Evolutionary conservation across 129 eudicot genomes (phyloP), one percentile per base, ranked within the genome.

Genomic region (Tagetes patula): DNA sequence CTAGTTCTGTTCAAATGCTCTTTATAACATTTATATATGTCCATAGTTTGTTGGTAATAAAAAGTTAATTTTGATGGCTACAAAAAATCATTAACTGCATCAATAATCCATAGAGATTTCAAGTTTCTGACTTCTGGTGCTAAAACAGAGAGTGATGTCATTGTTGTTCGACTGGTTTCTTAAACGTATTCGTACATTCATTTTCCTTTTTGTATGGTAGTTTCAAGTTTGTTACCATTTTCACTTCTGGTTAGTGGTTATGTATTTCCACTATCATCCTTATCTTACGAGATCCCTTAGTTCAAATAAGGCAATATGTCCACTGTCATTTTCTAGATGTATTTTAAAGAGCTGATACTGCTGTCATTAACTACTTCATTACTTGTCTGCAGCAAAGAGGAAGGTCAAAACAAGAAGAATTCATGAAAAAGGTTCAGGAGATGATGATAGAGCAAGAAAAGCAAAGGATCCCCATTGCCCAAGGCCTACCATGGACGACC

Each of bases 401-500:
- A 79, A 88, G 70, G 65, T 66, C 82, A 37, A 94, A 94, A 67
- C 91, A 94, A 79, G 97, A 94, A 84, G 97, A 90, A 67, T 86
- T 94, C 70, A 50, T 83, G 53, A 94, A 88, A 71, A 94, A 90
- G 75, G 75, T 94, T 59, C 87, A 90, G 63, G 89, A 94, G 56
- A 83, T 81, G 89, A 73, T 81, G 79, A 83, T 82, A 42, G 85
- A 88, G 71, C 94, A 94, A 71, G 96, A 88, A 88, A 94, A 86
- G 83, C 81, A 79, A 78, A 80, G 97, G 64, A 80, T 94, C 67
- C 99, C 97, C 27, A 70, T 90, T 45, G 97, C 99, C 4, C 99
- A 88, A 86, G 89, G 88, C 78, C 96, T 94, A 55, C 99, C 99
- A 27, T 90, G 80, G 87, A 88, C 99, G 37, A 94, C 96, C 41